A percentile compares a stretch with the other conserved stretches of the same genome.
phyloP scores from a whole-genome alignment of 2,329 filamentous ascomycete genomes.

The Cercospora sesami region DNA sequence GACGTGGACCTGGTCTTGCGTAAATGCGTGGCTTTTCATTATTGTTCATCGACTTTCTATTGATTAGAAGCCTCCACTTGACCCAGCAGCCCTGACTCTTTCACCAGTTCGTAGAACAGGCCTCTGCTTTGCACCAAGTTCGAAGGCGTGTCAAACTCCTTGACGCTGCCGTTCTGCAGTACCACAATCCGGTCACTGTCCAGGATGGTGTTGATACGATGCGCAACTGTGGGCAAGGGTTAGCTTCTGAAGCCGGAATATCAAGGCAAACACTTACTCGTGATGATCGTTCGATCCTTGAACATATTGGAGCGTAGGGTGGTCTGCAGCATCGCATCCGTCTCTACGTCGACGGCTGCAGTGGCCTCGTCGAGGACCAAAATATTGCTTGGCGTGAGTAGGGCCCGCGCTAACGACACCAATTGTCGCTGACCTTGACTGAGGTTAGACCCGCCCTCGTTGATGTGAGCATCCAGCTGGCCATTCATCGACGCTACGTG shows the following conservation, averaged over 20 bases:
- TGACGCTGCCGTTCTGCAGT: constrained; percentile 83
- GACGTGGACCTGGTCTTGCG: not conserved
- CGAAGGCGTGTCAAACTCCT: constrained; percentile 86
- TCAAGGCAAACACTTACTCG: constrained; percentile 51
- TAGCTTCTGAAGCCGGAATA: not conserved
- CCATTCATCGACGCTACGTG: constrained; percentile 84
- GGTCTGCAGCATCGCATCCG: constrained; percentile 64
- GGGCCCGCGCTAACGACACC: constrained; percentile 85
- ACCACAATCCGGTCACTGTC: constrained; percentile 88
- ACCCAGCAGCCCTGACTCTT: constrained; percentile 76
- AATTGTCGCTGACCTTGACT: constrained; percentile 94
- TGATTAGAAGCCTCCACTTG: constrained; percentile 31
- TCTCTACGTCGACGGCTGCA: constrained; percentile 69
- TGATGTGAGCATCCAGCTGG: constrained; percentile 82
- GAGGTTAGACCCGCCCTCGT: constrained; percentile 96
- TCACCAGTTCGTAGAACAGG: constrained; percentile 85
- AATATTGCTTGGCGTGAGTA: constrained; percentile 95
- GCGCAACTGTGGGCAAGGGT: constrained; percentile 59
- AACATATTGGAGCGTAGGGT: constrained; percentile 69
- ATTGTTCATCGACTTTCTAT: constrained; percentile 1
- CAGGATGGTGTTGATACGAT: constrained; percentile 96
- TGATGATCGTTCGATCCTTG: constrained; percentile 92
- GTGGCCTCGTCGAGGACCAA: constrained; percentile 96
- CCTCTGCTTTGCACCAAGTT: constrained; percentile 74
- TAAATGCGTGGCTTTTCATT: not conserved